These are phyloP conservation scores for Phoma herbarum DNA, from an alignment of 2,329 filamentous ascomycete species.

Conservation along the genomic window DNA sequence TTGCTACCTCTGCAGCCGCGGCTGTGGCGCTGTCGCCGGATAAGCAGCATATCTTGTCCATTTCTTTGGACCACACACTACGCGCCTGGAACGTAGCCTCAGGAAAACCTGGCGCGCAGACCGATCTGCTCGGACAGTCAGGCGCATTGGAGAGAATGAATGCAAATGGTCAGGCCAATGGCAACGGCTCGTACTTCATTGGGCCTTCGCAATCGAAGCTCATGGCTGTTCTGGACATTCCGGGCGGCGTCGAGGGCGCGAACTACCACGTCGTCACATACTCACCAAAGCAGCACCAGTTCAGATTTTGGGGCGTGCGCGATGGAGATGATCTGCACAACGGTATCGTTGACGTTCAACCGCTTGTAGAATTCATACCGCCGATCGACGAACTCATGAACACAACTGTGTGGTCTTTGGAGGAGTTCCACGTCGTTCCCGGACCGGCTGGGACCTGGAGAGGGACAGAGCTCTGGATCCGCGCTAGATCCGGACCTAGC, in stretches of 20 bases:
- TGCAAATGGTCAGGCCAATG: conserved; percentile 32
- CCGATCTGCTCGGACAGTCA: conserved; percentile 76
- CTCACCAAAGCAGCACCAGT: conserved; percentile 87
- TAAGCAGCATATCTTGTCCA: conserved; percentile 71
- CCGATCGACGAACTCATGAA: conserved; percentile 62
- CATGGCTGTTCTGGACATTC: conserved; percentile 73
- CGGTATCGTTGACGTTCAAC: conserved; percentile 75
- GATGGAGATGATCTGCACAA: conserved; percentile 66
- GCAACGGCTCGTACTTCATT: conserved; percentile 72
- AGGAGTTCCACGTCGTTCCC: conserved; percentile 57
- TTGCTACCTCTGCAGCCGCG: conserved; percentile 67
- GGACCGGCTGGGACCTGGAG: conserved; percentile 49
- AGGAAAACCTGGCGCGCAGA: conserved; percentile 77
- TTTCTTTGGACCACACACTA: conserved; percentile 88
- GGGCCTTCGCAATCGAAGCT: conserved; percentile 81
- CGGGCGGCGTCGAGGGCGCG: conserved; percentile 58
- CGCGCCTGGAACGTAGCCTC: conserved; percentile 89
- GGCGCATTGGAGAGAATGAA: conserved; percentile 69
- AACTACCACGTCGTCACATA: conserved; percentile 77
- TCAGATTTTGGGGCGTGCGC: conserved; percentile 89
- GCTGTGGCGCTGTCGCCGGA: conserved; percentile 62
- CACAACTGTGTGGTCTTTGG: conserved; percentile 61
- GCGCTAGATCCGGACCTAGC: conserved; percentile 64
- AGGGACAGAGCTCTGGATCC: conserved; percentile 57
- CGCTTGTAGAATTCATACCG: conserved; percentile 69